These are phyloP conservation scores for Acaromyces ingoldii DNA, from an alignment of 1,284 basidiomycete genomes.

Conservation along the genomic window DNA sequence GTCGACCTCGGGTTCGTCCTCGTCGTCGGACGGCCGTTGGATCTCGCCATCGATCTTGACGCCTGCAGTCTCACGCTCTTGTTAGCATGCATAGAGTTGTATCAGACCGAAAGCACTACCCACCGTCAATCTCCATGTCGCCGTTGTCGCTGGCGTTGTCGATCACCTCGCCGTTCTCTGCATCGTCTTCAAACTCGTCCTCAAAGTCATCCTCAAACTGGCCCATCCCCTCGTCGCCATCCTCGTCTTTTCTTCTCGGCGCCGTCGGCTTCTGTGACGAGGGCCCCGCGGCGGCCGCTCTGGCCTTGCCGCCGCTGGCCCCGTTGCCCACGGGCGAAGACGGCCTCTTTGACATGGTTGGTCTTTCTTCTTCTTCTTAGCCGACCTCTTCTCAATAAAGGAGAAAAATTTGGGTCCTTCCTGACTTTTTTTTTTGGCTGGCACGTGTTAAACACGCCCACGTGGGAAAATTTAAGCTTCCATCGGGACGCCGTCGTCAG, in stretches of 20 bases:
- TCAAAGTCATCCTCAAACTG: conserved; percentile 56
- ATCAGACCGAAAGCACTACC: not conserved
- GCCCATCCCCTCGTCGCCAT: conserved; percentile 57
- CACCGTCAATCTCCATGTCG: conserved; percentile 45
- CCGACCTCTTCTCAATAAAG: too few species aligned
- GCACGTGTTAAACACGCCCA: too few species aligned
- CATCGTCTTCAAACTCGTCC: conserved; percentile 59
- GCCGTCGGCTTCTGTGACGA: too few species aligned
- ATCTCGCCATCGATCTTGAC: conserved; percentile 34
- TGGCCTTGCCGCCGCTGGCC: too few species aligned
- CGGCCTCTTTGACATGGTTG: not conserved
- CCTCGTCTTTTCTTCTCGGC: not conserved
- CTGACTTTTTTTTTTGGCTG: too few species aligned
- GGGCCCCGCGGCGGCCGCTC: too few species aligned
- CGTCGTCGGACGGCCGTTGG: conserved; percentile 37
- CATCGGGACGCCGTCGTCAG: too few species aligned
- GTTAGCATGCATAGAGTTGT: not conserved
- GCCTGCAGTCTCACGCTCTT: conserved; percentile 7
- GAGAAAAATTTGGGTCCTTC: too few species aligned
- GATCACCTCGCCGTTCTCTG: conserved; percentile 22
- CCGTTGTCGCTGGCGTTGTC: conserved; percentile 37
- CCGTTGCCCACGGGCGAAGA: not conserved
- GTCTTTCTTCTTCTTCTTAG: too few species aligned
- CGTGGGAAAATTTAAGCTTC: too few species aligned
- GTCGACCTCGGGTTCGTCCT: conserved; percentile 54